Conservation (phyloP, 2,329 filamentous ascomycete species). For the Trichoderma sp. region DNA sequence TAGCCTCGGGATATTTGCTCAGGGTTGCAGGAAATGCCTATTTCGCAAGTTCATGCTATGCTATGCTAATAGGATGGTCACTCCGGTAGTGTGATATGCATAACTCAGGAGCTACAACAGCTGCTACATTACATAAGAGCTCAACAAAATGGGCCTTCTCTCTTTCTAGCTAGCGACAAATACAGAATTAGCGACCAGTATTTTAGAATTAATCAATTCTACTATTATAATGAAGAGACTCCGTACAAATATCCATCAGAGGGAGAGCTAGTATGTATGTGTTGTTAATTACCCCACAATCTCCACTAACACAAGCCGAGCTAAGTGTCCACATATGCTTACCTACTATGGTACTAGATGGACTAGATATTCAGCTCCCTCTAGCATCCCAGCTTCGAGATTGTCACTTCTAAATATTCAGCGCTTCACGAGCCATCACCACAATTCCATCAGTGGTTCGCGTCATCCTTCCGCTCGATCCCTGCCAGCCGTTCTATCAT, state of each 20-base stretch:
- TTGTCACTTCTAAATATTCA: neutral
- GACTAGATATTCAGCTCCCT: neutral
- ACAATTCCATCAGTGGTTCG: neutral
- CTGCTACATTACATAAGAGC: neutral
- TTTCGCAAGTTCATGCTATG: neutral
- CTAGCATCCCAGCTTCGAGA: neutral
- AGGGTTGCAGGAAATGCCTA: neutral
- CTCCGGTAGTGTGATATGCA: neutral
- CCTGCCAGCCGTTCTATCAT: constrained; percentile 44
- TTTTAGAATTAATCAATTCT: neutral
- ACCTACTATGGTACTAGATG: neutral
- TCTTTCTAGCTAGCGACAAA: neutral
- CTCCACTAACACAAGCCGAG: neutral
- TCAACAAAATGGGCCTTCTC: neutral
- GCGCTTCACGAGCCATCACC: neutral
- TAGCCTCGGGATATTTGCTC: neutral
- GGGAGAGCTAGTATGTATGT: neutral
- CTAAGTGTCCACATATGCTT: neutral
- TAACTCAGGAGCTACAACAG: neutral
- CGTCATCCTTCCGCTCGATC: neutral
- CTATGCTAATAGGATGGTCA: neutral
- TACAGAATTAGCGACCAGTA: neutral
- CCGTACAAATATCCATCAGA: neutral
- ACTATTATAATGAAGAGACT: neutral
- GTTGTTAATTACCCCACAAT: neutral